Evolutionary conservation across 2,329 filamentous ascomycete species (phyloP).

Genomic region (Microdochium bolleyi): DNA sequence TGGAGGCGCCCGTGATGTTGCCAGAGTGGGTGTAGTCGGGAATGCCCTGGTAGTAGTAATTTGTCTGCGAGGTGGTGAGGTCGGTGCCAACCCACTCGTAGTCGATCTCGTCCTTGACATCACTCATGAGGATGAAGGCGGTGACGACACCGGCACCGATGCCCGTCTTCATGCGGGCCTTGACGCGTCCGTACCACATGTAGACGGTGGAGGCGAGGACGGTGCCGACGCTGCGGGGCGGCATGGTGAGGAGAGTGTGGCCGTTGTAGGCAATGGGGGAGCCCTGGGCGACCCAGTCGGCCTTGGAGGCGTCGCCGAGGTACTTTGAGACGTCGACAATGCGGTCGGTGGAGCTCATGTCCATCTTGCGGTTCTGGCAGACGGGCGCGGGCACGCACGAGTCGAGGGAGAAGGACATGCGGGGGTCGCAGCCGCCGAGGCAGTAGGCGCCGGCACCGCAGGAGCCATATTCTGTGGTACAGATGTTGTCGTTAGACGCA

Average conservation of each 20-base stretch:
- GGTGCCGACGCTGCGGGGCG: constrained; percentile 75
- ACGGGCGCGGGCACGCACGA: constrained; percentile 79
- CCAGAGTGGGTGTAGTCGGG: constrained; percentile 71
- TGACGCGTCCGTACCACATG: constrained; percentile 95
- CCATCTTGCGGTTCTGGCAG: constrained; percentile 68
- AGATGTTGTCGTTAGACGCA: constrained; percentile 1
- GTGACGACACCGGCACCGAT: constrained; percentile 87
- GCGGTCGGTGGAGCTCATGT: constrained; percentile 63
- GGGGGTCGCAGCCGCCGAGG: constrained; percentile 87
- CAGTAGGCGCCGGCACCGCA: constrained; percentile 94
- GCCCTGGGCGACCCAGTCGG: constrained; percentile 87
- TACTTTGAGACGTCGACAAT: constrained; percentile 71
- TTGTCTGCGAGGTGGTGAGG: constrained; percentile 73
- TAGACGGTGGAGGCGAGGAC: constrained; percentile 77
- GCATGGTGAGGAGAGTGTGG: constrained; percentile 81
- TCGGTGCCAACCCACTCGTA: constrained; percentile 89
- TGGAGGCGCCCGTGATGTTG: constrained; percentile 55
- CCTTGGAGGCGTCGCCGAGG: constrained; percentile 69
- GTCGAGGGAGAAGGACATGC: constrained; percentile 73
- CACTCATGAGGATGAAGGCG: constrained; percentile 90
- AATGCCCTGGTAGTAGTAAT: constrained; percentile 95
- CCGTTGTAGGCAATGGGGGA: constrained; percentile 60
- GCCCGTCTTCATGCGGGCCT: constrained; percentile 75
- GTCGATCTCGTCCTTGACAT: constrained; percentile 97
- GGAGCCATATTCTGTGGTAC: constrained; percentile 69